A percentile compares a stretch with the other conserved stretches of the same genome.
Conservation (phyloP, 2,329 filamentous ascomycete genomes). For the Metarhizium humberi region DNA sequence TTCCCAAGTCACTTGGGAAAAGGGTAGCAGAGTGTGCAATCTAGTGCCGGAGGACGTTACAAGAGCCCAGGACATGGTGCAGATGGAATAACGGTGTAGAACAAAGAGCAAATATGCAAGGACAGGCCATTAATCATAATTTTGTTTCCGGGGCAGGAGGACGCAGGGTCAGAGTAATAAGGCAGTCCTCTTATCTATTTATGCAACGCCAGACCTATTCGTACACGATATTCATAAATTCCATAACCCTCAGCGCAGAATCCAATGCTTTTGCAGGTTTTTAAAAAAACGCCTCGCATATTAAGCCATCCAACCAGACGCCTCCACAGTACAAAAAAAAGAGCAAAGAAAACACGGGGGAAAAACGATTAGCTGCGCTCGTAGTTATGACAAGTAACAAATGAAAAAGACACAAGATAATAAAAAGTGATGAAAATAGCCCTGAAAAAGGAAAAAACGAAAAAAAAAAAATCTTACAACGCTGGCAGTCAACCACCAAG, state of each 20-base stretch:
- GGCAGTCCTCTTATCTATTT: constrained; percentile 10
- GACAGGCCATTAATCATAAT: too few species aligned
- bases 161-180: too few species aligned
- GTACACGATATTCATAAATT: constrained; percentile 16
- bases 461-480: neutral
- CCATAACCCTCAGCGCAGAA: neutral
- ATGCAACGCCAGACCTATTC: constrained; percentile 20
- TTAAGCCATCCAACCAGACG: neutral
- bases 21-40: too few species aligned
- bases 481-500: too few species aligned
- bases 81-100: too few species aligned
- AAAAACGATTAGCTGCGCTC: too few species aligned
- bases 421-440: too few species aligned
- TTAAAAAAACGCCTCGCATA: constrained; percentile 15
- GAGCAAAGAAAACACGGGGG: constrained; percentile 4
- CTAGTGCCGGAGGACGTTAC: too few species aligned
- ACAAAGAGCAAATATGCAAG: too few species aligned
- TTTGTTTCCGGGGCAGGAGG: too few species aligned
- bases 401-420: neutral
- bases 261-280: constrained; percentile 3
- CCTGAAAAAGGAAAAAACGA: neutral
- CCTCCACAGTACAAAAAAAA: neutral
- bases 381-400: neutral
- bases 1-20: neutral
- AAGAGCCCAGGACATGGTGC: too few species aligned